Evolutionary conservation across 2,329 filamentous ascomycete genomes (phyloP), one percentile per base, ranked within the genome.

Genomic region (Diplodia intermedia): DNA sequence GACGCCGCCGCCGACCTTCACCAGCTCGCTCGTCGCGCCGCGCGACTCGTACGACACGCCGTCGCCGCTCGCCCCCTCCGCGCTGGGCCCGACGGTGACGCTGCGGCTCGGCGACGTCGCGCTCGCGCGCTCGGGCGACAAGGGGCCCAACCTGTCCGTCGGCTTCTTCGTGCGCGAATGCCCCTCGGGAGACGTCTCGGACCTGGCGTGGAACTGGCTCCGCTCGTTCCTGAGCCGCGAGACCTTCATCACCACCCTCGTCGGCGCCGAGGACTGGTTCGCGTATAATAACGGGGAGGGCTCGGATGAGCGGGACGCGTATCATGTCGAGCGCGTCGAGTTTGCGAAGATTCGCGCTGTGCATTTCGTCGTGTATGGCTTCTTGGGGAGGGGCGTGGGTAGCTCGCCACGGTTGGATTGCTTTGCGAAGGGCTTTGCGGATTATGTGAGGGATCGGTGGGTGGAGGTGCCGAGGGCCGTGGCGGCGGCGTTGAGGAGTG

Each of bases 111-210:
- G 82, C 15, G 80, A 82, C 61, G 71, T 84, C 15, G 79, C 75
- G 7, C 79, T 83, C 23, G 82, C 78, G 1, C 74, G 83, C 66
- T 81, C 81, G 4, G 77, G 77, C 47, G 76, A 83, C 71, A 79
- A 81, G 66, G 77, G 76, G 15, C 74, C 74, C 14, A 74, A 79
- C 53, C 75, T 73, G 57, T 79, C 79, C 47, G 74, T 78, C 9
- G 77, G 77, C 1, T 77, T 79, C 66, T 79, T 74, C 71, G 76
- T 79, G 0, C 72, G 76, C 0, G 68, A 75, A 23, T 15, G 15
- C 73, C n/a, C n/a, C n/a, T n/a, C n/a, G n/a, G 72, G 0, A 75
- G 76, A 11, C 74, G 14, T 36, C 14, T 15, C 53, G 29, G 26
- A n/a, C 9, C 29, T 36, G 8, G 53, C 77, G 56, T 78, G 74